Conservation (phyloP, 2,329 filamentous ascomycete genomes). For the Thielaviopsis cerberus region DNA sequence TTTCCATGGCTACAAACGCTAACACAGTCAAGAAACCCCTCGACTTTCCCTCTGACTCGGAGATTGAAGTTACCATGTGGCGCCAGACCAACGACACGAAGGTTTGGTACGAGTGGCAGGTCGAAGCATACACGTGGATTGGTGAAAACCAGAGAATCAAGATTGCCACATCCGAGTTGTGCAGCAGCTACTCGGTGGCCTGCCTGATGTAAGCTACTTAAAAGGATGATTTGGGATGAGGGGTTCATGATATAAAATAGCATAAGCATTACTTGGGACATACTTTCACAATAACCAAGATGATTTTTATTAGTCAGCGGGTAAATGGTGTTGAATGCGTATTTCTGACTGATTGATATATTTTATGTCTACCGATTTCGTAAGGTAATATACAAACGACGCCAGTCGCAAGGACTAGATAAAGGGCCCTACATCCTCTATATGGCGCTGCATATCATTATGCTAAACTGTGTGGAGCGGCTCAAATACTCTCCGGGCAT, state of each 20-base stretch:
- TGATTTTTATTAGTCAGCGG: not conserved
- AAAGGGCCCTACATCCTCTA: no score
- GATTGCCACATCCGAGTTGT: slow-evolving; percentile 46
- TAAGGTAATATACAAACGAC: no score
- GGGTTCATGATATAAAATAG: not conserved
- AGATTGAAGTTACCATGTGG: slow-evolving; percentile 88
- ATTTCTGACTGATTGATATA: no score
- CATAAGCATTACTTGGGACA: not conserved
- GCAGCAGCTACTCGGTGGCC: slow-evolving; percentile 49
- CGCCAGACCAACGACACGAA: slow-evolving; percentile 84
- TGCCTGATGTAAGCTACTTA: slow-evolving; percentile 43
- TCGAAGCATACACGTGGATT: slow-evolving; percentile 61
- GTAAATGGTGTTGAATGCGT: no score
- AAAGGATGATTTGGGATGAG: not conserved
- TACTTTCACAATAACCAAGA: not conserved
- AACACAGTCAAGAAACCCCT: slow-evolving; percentile 49
- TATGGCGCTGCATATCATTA: no score
- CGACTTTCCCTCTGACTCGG: slow-evolving; percentile 64
- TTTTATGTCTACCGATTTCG: no score
- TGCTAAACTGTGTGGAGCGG: no score
- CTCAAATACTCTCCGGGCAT: no score
- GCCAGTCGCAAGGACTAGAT: no score
- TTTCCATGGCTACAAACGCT: not conserved
- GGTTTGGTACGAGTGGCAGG: slow-evolving; percentile 97
- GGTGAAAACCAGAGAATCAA: slow-evolving; percentile 43